Base-by-base conservation (phyloP, 345 rosid species). In the Populus alba region DNA sequence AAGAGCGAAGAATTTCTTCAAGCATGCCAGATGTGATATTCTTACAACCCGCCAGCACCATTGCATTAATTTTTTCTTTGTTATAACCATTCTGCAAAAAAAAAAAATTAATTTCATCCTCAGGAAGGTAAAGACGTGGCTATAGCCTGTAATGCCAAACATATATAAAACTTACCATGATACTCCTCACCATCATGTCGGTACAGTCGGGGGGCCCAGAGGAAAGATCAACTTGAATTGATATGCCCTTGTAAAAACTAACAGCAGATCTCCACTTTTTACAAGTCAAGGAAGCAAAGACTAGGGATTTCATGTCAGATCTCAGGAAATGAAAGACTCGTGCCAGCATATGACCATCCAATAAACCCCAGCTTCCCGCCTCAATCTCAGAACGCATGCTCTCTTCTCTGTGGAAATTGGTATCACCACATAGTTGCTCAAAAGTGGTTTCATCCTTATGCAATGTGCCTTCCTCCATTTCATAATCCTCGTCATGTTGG, bases 241-340 rank as follows among this genome's bases (percentile, higher is more conserved):
- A 83, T 72, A 97, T 86, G 77, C 81, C 89, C 86, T 88, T 90
- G 89, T 92, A 97, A 85, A 91, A 91, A 68, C 83, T 75, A 70
- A 82, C 89, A 78, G 91, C 95, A 80, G 97, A 85, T 79, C 95
- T 90, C 99, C 99, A 97, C 67, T 88, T 94, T 84, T 89, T 92
- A 83, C 98, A 97, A 77, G 97, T 92, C 85, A 89, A 85, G 78
- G 99, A 92, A 73, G 97, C 94, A 84, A 88, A 49, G 45, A 89
- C 84, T 72, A 94, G 95, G 75, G 99, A 87, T 79, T 84, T 89
- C 81, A 90, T 70, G 86, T 97, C 98, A 71, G 88, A 84, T 85
- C 92, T 90, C 88, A 97, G 81, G 80, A 88, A 88, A 89, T 97
- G 97, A 81, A 90, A 97, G 74, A 94, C 87, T 66, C 94, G 88